Evolutionary conservation across 768 basidiomycete species (phyloP).

Genomic region (Rhodosporidiobolus sp.): DNA sequence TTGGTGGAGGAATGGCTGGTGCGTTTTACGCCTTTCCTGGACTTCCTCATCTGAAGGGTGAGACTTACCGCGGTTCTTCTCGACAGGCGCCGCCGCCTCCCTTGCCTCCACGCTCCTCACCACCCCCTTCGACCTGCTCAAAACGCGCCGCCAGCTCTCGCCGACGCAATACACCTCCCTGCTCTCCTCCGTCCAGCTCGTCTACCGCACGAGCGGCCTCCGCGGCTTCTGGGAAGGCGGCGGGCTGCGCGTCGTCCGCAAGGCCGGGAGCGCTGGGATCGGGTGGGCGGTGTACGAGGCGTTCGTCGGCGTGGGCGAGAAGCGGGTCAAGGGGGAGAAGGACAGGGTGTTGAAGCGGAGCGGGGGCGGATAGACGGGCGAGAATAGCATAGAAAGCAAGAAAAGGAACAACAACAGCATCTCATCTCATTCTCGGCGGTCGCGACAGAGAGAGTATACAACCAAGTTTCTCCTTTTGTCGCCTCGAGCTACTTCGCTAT

Average conservation of each 20-base stretch:
- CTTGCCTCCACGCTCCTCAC: slow-evolving; percentile 39
- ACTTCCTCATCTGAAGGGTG: too few relatives aligned
- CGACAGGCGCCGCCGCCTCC: slow-evolving; percentile 34
- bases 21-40: background rate
- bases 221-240: slow-evolving; percentile 41
- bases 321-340: slow-evolving; percentile 1
- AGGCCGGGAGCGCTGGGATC: slow-evolving; percentile 38
- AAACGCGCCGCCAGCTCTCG: slow-evolving; percentile 36
- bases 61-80: background rate
- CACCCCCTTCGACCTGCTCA: slow-evolving; percentile 41
- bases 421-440: background rate
- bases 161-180: slow-evolving; percentile 30
- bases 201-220: slow-evolving; percentile 18
- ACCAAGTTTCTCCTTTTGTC: background rate
- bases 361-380: slow-evolving; percentile 2
- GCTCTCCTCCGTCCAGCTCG: background rate
- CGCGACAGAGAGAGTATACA: background rate
- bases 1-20: slow-evolving; percentile 34
- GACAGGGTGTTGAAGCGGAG: slow-evolving; percentile 1
- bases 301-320: slow-evolving; percentile 33
- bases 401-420: background rate
- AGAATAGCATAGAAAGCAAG: background rate
- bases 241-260: slow-evolving; percentile 35
- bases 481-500: background rate
- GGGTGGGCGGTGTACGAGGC: slow-evolving; percentile 41